A percentile compares a stretch with the other conserved stretches of the same genome.
Evolutionary conservation across 2,329 filamentous ascomycete species (phyloP).

Genomic region (Pyrenochaeta sp.): DNA sequence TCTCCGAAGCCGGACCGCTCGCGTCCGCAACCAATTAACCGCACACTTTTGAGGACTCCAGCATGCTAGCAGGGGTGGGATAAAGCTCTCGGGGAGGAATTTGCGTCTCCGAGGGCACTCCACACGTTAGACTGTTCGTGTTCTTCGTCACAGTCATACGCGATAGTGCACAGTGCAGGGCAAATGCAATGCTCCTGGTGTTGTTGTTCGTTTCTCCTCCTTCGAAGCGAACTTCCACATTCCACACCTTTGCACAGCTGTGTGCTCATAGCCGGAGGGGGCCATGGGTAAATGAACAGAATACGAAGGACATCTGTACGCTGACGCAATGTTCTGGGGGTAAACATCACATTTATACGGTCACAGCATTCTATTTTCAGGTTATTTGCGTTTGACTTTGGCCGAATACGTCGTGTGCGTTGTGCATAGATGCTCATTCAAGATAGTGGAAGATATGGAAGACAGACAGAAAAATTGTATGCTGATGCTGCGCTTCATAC

Average conservation of each 20-base stretch:
- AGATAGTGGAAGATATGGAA: constrained; percentile 12
- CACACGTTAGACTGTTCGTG: not conserved
- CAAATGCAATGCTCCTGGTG: not conserved
- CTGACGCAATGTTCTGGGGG: constrained; percentile 4
- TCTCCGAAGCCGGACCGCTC: constrained; percentile 19
- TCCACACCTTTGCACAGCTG: not conserved
- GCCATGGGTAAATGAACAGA: not conserved
- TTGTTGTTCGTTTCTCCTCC: not conserved
- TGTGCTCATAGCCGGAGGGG: not conserved
- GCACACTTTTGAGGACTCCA: not conserved
- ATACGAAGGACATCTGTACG: not conserved
- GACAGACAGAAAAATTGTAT: constrained; percentile 21
- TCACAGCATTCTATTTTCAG: not conserved
- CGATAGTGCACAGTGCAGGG: constrained; percentile 1
- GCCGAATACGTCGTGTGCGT: not conserved
- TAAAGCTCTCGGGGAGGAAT: constrained; percentile 26
- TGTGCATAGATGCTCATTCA: constrained; percentile 3
- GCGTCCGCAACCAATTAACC: constrained; percentile 14
- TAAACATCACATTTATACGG: not conserved
- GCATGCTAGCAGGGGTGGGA: constrained; percentile 14
- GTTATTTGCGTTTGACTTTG: not conserved
- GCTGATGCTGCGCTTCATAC: constrained; percentile 42
- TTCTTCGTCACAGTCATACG: constrained; percentile 16
- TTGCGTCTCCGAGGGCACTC: constrained; percentile 26
- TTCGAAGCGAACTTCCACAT: not conserved